Evolutionary conservation across 139 green algal species (phyloP).

Genomic region (Chlamydomonas incerta): DNA sequence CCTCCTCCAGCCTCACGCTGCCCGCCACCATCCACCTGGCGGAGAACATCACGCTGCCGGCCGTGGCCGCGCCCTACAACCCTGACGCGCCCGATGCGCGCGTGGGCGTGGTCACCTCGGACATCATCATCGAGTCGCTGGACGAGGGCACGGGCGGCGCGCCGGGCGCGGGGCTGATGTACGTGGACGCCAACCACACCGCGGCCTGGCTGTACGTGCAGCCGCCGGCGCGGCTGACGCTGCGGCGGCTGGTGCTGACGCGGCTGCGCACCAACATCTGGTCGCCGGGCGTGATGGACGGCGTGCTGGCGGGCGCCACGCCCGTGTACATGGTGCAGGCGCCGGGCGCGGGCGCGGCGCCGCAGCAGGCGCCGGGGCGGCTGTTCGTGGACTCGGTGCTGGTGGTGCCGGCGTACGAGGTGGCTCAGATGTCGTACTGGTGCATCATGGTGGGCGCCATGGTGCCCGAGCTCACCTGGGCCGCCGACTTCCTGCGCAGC

Average conservation of each 20-base stretch:
- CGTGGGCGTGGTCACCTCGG: background rate
- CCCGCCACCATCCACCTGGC: background rate
- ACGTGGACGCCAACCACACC: conserved; percentile 32
- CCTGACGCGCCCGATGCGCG: background rate
- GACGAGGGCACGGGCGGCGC: background rate
- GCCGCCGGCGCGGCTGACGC: conserved; percentile 27
- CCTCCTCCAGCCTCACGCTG: background rate
- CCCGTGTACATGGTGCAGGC: conserved; percentile 12
- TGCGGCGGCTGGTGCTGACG: conserved; percentile 23
- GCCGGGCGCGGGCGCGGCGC: background rate
- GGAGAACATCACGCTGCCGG: conserved; percentile 35
- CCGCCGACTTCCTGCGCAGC: conserved; percentile 16
- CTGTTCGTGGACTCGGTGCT: background rate
- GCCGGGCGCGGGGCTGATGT: background rate
- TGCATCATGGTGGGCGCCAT: background rate
- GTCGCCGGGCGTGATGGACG: conserved; percentile 21
- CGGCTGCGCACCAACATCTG: background rate
- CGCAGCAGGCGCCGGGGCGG: background rate
- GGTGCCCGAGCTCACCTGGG: background rate
- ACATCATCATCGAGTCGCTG: background rate
- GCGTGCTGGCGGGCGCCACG: conserved; percentile 22
- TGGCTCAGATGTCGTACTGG: conserved; percentile 33
- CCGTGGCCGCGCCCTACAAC: background rate
- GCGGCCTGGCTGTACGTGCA: conserved; percentile 10
- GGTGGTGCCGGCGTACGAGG: conserved; percentile 25